A percentile compares a stretch with the other conserved stretches of the same genome.
Conservation (phyloP, 768 basidiomycete species). For the Termitomyces sp. region DNA sequence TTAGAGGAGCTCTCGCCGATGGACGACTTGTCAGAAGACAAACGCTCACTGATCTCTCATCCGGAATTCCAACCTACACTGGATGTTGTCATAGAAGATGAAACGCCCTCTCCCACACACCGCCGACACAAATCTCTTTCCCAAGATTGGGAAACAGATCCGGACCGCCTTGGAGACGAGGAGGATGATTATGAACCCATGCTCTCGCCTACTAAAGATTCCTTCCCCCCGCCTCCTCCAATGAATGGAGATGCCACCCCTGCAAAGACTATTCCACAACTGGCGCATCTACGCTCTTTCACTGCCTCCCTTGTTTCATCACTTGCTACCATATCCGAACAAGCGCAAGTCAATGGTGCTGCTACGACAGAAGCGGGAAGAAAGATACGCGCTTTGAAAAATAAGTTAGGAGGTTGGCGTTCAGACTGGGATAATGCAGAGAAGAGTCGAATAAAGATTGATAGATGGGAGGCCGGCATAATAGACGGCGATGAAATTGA, state of each 20-base stretch:
- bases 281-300: conserved; percentile 65
- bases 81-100: conserved; percentile 32
- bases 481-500: conserved; percentile 33
- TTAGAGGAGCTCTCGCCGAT: conserved; percentile 56
- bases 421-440: conserved; percentile 85
- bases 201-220: conserved; percentile 49
- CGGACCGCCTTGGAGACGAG: conserved; percentile 44
- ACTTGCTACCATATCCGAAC: conserved; percentile 75
- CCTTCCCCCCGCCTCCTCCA: conserved; percentile 49
- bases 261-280: conserved; percentile 54
- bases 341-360: conserved; percentile 84
- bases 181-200: conserved; percentile 39
- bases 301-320: conserved; percentile 73
- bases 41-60: conserved; percentile 10
- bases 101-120: conserved; percentile 20
- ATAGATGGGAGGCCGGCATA: conserved; percentile 72
- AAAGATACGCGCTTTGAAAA: conserved; percentile 81
- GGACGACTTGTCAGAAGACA: conserved; percentile 38
- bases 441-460: conserved; percentile 67
- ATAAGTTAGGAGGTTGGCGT: conserved; percentile 75
- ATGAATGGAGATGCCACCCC: conserved; percentile 49
- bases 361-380: conserved; percentile 82
- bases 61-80: conserved; percentile 19
- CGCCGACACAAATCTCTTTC: conserved; percentile 23
- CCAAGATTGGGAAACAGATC: conserved; percentile 60